Percentiles rank a stretch among this genome's conserved stretches.
phyloP scores from a whole-genome alignment of 2,329 filamentous ascomycete species.

The Coccinonectria pachysandricola region DNA sequence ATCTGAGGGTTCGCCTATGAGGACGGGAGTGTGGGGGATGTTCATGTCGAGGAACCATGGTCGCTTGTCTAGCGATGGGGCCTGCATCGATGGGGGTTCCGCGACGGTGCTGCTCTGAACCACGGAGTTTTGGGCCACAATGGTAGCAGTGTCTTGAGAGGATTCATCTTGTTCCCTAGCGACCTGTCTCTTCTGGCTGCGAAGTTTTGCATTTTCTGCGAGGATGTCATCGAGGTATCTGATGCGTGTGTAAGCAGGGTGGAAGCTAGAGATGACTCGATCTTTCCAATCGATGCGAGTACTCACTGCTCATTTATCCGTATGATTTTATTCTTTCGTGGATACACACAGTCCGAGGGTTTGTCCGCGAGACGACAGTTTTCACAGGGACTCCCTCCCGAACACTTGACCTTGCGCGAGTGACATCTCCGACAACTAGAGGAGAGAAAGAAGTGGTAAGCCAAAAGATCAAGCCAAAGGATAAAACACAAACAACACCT shows the following conservation, averaged over 20 bases:
- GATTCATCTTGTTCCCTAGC: too few relatives aligned
- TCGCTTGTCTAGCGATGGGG: conserved; percentile 3
- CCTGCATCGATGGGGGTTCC: not conserved
- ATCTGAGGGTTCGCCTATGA: conserved; percentile 21
- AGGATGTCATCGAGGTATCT: conserved; percentile 20
- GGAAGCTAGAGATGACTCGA: too few relatives aligned
- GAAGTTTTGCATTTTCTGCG: conserved; percentile 16
- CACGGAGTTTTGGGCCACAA: not conserved
- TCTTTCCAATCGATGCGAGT: too few relatives aligned
- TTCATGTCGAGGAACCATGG: conserved; percentile 21
- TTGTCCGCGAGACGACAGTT: conserved; percentile 15
- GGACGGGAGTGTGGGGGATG: conserved; percentile 17
- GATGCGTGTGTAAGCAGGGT: not conserved
- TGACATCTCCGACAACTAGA: conserved; percentile 19
- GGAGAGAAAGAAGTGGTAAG: too few relatives aligned
- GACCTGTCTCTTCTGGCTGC: too few relatives aligned
- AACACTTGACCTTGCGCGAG: conserved; percentile 19
- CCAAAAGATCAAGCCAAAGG: too few relatives aligned
- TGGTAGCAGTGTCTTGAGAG: not conserved
- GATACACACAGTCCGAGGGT: conserved; percentile 16
- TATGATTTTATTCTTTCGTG: conserved; percentile 14
- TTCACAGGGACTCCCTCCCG: conserved; percentile 16
- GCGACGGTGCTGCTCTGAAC: conserved; percentile 1
- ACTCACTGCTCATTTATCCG: conserved; percentile 15
- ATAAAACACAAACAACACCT: too few relatives aligned